A percentile compares a stretch with the other conserved stretches of the same genome.
phyloP scores from a whole-genome alignment of 768 basidiomycete genomes.

The Dentipellis fragilis region DNA sequence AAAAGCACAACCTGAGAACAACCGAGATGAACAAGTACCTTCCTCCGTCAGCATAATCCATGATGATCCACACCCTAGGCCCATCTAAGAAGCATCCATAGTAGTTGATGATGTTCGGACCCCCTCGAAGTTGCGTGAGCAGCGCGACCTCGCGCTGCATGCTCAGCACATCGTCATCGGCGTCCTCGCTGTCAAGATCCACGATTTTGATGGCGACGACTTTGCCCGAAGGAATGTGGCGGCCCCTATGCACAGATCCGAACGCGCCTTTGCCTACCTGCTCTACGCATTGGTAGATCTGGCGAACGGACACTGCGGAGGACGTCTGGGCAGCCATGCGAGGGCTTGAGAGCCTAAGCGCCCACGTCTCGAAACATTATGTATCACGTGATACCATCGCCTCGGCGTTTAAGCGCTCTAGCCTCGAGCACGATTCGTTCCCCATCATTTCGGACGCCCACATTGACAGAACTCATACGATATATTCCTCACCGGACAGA shows the following conservation, averaged over 20 bases:
- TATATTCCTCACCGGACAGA: no score
- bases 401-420: no score
- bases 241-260: slow-evolving; percentile 90
- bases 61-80: slow-evolving; percentile 95
- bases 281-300: slow-evolving; percentile 78
- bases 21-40: slow-evolving; percentile 20
- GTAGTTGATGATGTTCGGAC: slow-evolving; percentile 88
- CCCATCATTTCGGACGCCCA: no score
- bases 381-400: no score
- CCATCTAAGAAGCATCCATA: slow-evolving; percentile 95
- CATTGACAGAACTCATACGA: no score
- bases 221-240: slow-evolving; percentile 75
- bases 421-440: no score
- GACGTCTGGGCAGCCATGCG: no score
- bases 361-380: no score
- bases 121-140: slow-evolving; percentile 80
- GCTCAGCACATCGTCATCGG: slow-evolving; percentile 78
- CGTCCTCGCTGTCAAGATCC: slow-evolving; percentile 77
- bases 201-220: slow-evolving; percentile 97
- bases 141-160: slow-evolving; percentile 95
- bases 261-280: slow-evolving; percentile 94
- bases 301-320: slow-evolving; percentile 43
- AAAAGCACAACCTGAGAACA: not conserved
- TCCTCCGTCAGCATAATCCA: slow-evolving; percentile 96
- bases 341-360: no score